A percentile compares a stretch with the other conserved stretches of the same genome.
These are phyloP conservation scores for Colletotrichum graminicola DNA, from an alignment of 2,329 filamentous ascomycete genomes.

Conservation along the genomic window DNA sequence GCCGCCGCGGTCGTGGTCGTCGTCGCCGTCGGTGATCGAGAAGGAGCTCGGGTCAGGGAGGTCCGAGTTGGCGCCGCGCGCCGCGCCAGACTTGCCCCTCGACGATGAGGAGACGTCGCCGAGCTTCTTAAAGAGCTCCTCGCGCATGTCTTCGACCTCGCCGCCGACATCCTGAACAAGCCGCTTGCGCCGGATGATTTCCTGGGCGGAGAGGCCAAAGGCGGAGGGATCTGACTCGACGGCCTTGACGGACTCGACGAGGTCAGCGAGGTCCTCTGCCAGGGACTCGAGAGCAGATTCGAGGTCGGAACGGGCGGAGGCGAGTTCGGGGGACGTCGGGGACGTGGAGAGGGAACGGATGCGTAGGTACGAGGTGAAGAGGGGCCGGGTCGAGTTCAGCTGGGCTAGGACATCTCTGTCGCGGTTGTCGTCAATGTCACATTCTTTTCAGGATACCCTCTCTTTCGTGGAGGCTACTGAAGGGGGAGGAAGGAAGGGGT, in stretches of 20 bases:
- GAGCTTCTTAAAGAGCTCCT: slow-evolving; percentile 77
- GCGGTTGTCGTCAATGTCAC: neutral
- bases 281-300: slow-evolving; percentile 74
- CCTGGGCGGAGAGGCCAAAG: slow-evolving; percentile 86
- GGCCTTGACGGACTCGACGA: slow-evolving; percentile 86
- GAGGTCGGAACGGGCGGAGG: slow-evolving; percentile 80
- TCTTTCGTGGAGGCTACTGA: neutral
- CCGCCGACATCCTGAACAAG: slow-evolving; percentile 90
- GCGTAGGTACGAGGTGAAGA: slow-evolving; percentile 95
- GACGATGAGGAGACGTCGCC: slow-evolving; percentile 48
- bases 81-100: slow-evolving; percentile 43
- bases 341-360: slow-evolving; percentile 87
- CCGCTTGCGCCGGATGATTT: slow-evolving; percentile 82
- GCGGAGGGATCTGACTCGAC: slow-evolving; percentile 89
- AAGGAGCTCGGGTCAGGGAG: slow-evolving; percentile 67
- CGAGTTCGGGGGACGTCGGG: slow-evolving; percentile 83
- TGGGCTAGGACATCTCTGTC: slow-evolving; percentile 87
- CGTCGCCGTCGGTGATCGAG: slow-evolving; percentile 68
- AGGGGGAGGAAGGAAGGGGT: slow-evolving; percentile 3
- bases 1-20: slow-evolving; percentile 60
- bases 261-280: slow-evolving; percentile 87
- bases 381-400: slow-evolving; percentile 82
- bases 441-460: neutral
- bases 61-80: slow-evolving; percentile 56
- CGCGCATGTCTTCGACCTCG: slow-evolving; percentile 90